phyloP scores from a whole-genome alignment of 768 basidiomycete genomes.

The Boletales sp. region DNA sequence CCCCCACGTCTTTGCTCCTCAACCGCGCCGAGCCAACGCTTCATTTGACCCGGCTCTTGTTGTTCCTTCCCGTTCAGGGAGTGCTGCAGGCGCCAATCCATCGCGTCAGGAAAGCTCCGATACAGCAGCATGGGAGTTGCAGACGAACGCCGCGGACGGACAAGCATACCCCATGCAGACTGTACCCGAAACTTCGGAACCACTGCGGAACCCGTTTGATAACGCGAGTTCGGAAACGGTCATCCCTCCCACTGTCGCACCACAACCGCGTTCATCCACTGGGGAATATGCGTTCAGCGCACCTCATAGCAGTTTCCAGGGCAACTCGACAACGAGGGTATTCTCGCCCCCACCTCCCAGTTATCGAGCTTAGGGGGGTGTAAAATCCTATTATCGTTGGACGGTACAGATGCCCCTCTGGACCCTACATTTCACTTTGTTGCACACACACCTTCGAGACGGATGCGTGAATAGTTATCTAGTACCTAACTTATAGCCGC shows the following conservation, averaged over 20 bases:
- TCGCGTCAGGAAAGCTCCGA: constrained; percentile 29
- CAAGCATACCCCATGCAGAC: constrained; percentile 22
- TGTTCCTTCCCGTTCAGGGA: constrained; percentile 10
- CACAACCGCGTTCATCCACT: constrained; percentile 4
- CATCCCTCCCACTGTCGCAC: constrained; percentile 9
- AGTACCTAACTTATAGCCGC: constrained; percentile 22
- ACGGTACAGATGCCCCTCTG: neutral
- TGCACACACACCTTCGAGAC: constrained; percentile 4
- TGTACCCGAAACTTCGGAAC: constrained; percentile 11
- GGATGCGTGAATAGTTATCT: constrained; percentile 3
- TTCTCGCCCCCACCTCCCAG: constrained; percentile 21
- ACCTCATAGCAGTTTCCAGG: constrained; percentile 23
- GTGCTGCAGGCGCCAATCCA: constrained; percentile 5
- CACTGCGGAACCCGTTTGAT: constrained; percentile 27
- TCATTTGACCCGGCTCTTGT: constrained; percentile 14
- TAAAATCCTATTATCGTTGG: neutral
- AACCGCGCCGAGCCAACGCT: constrained; percentile 35
- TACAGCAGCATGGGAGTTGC: constrained; percentile 28
- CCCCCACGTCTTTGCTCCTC: constrained; percentile 48
- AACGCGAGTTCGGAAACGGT: constrained; percentile 17
- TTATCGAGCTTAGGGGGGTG: constrained; percentile 9
- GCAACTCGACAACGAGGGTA: constrained; percentile 1
- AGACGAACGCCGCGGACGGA: constrained; percentile 23
- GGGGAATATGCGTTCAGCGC: constrained; percentile 25
- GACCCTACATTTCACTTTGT: neutral